These are phyloP conservation scores for Drechslerella dactyloides DNA, from an alignment of 2,329 filamentous ascomycete species.

Conservation along the genomic window DNA sequence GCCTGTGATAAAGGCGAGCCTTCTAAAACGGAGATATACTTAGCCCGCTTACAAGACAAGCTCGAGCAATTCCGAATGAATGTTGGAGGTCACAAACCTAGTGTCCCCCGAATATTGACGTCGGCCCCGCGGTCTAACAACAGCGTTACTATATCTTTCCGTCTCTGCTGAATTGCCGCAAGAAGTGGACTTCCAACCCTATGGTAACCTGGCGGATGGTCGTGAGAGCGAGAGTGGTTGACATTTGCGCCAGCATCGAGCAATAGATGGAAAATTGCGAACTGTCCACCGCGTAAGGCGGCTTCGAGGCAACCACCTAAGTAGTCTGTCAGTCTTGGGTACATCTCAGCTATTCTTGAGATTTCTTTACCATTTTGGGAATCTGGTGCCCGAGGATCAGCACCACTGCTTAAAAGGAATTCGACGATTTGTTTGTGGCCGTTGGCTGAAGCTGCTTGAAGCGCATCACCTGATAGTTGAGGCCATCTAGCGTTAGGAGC, in stretches of 20 bases:
- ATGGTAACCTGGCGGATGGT: too few species aligned
- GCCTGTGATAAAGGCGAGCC: conserved; percentile 10
- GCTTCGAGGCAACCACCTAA: conserved; percentile 16
- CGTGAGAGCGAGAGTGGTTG: conserved; percentile 8
- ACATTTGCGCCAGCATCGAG: conserved; percentile 18
- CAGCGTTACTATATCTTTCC: conserved; percentile 3
- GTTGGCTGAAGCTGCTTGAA: conserved; percentile 13
- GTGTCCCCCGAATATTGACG: conserved; percentile 3
- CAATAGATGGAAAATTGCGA: not conserved
- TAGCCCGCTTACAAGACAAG: too few species aligned
- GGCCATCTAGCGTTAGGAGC: not conserved
- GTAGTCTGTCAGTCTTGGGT: not conserved
- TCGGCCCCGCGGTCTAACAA: conserved; percentile 21
- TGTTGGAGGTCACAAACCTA: conserved; percentile 1
- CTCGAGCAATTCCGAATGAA: too few species aligned
- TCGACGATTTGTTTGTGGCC: conserved; percentile 9
- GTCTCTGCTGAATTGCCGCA: conserved; percentile 3
- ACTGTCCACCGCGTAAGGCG: not conserved
- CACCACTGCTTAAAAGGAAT: conserved; percentile 14
- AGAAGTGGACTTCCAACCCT: conserved; percentile 8
- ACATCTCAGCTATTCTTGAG: not conserved
- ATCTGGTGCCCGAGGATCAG: conserved; percentile 10
- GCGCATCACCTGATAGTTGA: conserved; percentile 9
- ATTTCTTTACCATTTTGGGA: conserved; percentile 13
- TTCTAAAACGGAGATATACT: conserved; percentile 10